These are phyloP conservation scores for Buddleja alternifolia DNA, from an alignment of 257 asterid genomes.

Conservation along the genomic window DNA sequence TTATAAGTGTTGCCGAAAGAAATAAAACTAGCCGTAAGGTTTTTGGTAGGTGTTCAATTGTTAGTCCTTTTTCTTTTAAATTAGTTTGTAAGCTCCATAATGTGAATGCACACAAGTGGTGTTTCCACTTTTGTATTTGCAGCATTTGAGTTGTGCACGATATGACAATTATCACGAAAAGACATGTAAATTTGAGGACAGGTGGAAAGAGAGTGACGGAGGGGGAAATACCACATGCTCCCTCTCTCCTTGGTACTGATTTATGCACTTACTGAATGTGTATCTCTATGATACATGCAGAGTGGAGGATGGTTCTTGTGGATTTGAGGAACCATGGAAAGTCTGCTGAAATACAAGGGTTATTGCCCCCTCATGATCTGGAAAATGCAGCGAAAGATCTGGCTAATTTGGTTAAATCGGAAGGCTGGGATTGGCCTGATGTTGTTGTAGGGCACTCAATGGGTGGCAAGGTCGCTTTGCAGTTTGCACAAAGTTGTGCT, in stretches of 20 bases:
- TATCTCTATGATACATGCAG: constrained; percentile 35
- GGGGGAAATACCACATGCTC: background rate
- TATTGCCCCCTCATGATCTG: constrained; percentile 73
- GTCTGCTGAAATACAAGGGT: constrained; percentile 63
- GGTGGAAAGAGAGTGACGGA: constrained; percentile 16
- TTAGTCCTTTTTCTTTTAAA: too few relatives aligned
- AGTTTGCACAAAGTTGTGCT: constrained; percentile 79
- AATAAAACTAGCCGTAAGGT: too few relatives aligned
- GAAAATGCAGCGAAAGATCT: constrained; percentile 84
- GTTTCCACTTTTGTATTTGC: background rate
- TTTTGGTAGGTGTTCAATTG: too few relatives aligned
- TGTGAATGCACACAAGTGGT: background rate
- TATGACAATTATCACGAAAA: background rate
- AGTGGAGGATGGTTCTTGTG: constrained; percentile 80
- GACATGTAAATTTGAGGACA: background rate
- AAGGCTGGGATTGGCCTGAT: constrained; percentile 91
- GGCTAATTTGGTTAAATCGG: constrained; percentile 66
- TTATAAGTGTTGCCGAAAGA: too few relatives aligned
- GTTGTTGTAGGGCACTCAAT: constrained; percentile 92
- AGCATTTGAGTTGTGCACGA: constrained; percentile 5
- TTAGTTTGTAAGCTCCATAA: background rate
- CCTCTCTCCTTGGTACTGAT: background rate
- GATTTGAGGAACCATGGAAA: constrained; percentile 95
- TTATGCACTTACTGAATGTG: background rate
- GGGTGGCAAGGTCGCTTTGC: constrained; percentile 97